Base-by-base conservation (phyloP, 345 rosid species). In the Bruguiera gymnorhiza region DNA sequence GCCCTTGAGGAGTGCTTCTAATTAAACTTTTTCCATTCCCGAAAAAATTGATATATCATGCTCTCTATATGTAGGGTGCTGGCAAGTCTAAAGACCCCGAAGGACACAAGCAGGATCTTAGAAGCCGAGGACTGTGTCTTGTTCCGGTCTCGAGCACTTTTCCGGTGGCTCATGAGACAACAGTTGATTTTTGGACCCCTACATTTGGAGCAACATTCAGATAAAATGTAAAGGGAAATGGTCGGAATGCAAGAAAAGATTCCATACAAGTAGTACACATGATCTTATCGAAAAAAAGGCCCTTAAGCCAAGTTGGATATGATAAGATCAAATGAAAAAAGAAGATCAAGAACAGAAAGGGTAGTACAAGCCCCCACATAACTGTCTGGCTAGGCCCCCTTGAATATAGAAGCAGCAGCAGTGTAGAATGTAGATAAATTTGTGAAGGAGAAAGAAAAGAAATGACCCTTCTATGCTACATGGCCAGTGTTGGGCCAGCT, bases 181-280 rank as follows among this genome's bases (percentile, higher is more conserved):
- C 89, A 10, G 91, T 86, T 23, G 98, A 89, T 72, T 87, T 86
- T 73, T 96, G 97, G 99, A 89, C 84, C 80, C 97, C 99, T 27
- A 92, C 99, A 79, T 92, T 87, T 76, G 97, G 99, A 78, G 99
- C 96, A 75, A 87, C 97, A 71, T 95, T 73, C 89, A 84, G 97
- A 83, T 96, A 86, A 81, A 54, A 70, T 23, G 18, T 50, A 60
- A 60, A 39, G 54, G 52, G 15, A 64, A 52, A 63, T 64, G 62
- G 27, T 31, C 26, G 64, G 19, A 68, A 59, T 60, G 23, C 31
- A 46, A 53, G 83, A 69, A 76, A 65, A 57, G 70, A 81, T 78
- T 83, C 78, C 69, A 62, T 52, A 60, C 81, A 70, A 70, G 58
- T 70, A 67, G 31, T 18, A 52, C 51, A 70, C 34, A 59, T 73